These are phyloP conservation scores for Parascedosporium putredinis DNA, from an alignment of 2,329 filamentous ascomycete species.

Conservation along the genomic window DNA sequence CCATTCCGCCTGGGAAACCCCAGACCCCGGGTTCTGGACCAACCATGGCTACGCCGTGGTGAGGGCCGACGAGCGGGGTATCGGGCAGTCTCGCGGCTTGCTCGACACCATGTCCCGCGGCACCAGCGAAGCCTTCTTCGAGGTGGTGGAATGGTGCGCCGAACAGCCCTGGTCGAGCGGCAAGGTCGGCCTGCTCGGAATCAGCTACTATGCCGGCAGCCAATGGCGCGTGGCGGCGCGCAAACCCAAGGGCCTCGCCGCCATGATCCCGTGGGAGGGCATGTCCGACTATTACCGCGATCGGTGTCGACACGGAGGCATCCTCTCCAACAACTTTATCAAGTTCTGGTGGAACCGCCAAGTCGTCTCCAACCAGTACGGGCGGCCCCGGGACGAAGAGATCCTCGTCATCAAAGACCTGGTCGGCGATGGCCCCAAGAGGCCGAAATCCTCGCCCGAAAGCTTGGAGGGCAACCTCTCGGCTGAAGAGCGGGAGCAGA, in stretches of 20 bases:
- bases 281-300: constrained; percentile 47
- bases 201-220: constrained; percentile 32
- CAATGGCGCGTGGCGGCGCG: constrained; percentile 38
- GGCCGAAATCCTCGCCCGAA: constrained; percentile 21
- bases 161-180: constrained; percentile 34
- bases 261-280: constrained; percentile 40
- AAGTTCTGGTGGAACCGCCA: constrained; percentile 55
- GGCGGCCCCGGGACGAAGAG: constrained; percentile 17
- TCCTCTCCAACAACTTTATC: constrained; percentile 48
- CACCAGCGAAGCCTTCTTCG: constrained; percentile 36
- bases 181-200: constrained; percentile 35
- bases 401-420: constrained; percentile 10
- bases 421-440: constrained; percentile 37
- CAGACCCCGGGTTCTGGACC: constrained; percentile 47
- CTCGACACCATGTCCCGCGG: constrained; percentile 38
- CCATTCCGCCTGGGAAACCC: constrained; percentile 50
- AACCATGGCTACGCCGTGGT: constrained; percentile 42
- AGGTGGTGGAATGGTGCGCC: constrained; percentile 35
- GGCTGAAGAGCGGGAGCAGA: constrained; percentile 32
- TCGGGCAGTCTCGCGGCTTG: constrained; percentile 34
- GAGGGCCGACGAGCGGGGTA: constrained; percentile 38
- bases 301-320: constrained; percentile 50
- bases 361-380: constrained; percentile 59
- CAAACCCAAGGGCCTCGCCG: constrained; percentile 30
- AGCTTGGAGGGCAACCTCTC: constrained; percentile 44